These are phyloP conservation scores for Hypholoma sublateritium DNA, from an alignment of 768 basidiomycete genomes.

Conservation along the genomic window DNA sequence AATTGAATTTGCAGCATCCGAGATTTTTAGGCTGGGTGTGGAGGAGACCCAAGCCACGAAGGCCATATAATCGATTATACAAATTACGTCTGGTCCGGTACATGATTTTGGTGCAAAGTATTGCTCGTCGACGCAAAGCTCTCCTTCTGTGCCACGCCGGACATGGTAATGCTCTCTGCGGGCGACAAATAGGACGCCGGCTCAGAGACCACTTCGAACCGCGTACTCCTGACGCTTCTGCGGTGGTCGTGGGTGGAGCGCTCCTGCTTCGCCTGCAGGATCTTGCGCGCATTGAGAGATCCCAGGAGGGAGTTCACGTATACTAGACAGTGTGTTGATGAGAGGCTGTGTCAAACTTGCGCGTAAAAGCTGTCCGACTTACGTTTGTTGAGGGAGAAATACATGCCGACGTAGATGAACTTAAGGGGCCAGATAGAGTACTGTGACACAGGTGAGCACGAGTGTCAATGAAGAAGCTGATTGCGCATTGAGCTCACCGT, in stretches of 20 bases:
- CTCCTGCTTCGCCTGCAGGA: constrained; percentile 6
- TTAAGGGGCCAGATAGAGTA: constrained; percentile 25
- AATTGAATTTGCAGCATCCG: too few relatives aligned
- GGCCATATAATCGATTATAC: too few relatives aligned
- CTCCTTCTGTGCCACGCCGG: neutral
- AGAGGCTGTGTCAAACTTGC: neutral
- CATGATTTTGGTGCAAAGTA: too few relatives aligned
- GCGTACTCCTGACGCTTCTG: neutral
- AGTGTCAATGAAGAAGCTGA: neutral
- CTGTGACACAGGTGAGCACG: constrained; percentile 1
- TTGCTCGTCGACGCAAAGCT: neutral
- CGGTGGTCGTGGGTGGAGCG: neutral
- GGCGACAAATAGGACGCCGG: neutral
- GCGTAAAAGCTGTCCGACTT: neutral
- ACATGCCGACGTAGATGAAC: constrained; percentile 25
- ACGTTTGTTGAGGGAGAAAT: constrained; percentile 26
- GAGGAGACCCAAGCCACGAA: too few relatives aligned
- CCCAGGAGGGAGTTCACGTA: constrained; percentile 22
- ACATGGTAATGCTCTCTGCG: neutral
- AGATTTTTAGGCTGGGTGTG: too few relatives aligned
- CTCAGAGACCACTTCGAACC: neutral
- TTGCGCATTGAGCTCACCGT: neutral
- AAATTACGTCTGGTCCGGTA: too few relatives aligned
- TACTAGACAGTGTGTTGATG: constrained; percentile 7
- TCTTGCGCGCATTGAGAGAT: constrained; percentile 15